A percentile compares a stretch with the other conserved stretches of the same genome.
phyloP scores from a whole-genome alignment of 805 yeast genomes.

The Danielozyma ontarioensis region DNA sequence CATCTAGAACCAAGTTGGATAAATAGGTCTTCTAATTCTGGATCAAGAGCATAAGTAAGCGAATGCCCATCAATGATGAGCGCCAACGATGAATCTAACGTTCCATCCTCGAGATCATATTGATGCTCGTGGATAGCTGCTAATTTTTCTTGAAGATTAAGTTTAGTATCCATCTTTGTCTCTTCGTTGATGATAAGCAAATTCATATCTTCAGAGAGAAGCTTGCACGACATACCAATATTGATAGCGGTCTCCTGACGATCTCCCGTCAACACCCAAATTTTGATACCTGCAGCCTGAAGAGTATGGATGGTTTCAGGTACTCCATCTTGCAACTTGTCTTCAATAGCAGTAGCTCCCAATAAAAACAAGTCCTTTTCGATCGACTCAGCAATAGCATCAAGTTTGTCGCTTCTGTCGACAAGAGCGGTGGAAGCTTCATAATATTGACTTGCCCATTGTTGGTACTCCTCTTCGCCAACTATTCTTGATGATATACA shows the following conservation, averaged over 20 bases:
- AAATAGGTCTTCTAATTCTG: slow-evolving; percentile 71
- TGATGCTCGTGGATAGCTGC: slow-evolving; percentile 67
- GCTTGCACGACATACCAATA: slow-evolving; percentile 96
- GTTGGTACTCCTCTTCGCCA: slow-evolving; percentile 68
- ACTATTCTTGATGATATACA: slow-evolving; percentile 86
- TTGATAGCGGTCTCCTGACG: slow-evolving; percentile 98
- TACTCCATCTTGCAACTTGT: slow-evolving; percentile 95
- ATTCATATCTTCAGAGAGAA: slow-evolving; percentile 94
- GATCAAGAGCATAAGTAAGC: slow-evolving; percentile 76
- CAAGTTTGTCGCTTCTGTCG: slow-evolving; percentile 70
- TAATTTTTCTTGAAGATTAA: slow-evolving; percentile 69
- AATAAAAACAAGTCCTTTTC: slow-evolving; percentile 74
- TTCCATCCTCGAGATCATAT: slow-evolving; percentile 57
- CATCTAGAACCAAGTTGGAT: slow-evolving; percentile 79
- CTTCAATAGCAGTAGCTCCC: slow-evolving; percentile 99
- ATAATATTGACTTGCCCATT: slow-evolving; percentile 64
- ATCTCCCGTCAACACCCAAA: slow-evolving; percentile 98
- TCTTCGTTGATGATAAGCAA: slow-evolving; percentile 85
- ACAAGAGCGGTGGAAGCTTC: slow-evolving; percentile 80
- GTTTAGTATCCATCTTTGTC: slow-evolving; percentile 65
- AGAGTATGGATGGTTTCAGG: slow-evolving; percentile 95
- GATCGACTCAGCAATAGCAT: slow-evolving; percentile 83
- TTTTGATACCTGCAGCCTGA: slow-evolving; percentile 94
- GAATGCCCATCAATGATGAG: slow-evolving; percentile 93
- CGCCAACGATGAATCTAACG: slow-evolving; percentile 65